Evolutionary conservation across 768 basidiomycete genomes (phyloP).

Genomic region (Paxillus rubicundulus): DNA sequence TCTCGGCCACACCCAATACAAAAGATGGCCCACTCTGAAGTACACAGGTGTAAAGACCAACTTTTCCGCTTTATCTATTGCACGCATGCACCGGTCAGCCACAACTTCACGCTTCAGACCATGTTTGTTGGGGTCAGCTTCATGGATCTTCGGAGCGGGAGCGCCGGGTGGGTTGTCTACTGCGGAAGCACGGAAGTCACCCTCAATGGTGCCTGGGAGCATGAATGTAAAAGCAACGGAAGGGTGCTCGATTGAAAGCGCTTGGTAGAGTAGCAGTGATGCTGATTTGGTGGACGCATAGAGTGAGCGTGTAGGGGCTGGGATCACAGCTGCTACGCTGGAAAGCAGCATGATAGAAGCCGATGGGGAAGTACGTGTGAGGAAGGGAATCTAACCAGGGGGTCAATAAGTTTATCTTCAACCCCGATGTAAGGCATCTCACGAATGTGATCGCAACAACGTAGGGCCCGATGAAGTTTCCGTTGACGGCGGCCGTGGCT

Average conservation of each 20-base stretch:
- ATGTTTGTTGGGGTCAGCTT: constrained; percentile 51
- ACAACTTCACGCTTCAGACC: constrained; percentile 62
- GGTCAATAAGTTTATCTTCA: background rate
- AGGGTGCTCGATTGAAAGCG: constrained; percentile 79
- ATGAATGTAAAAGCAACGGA: constrained; percentile 58
- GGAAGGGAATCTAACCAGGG: constrained; percentile 64
- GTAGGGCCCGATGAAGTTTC: constrained; percentile 71
- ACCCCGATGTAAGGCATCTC: constrained; percentile 24
- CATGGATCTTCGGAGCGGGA: constrained; percentile 33
- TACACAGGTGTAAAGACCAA: constrained; percentile 54
- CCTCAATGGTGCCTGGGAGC: constrained; percentile 71
- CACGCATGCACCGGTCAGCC: constrained; percentile 55
- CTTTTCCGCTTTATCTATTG: constrained; percentile 57
- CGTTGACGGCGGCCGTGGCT: constrained; percentile 52
- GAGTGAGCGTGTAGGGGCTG: constrained; percentile 81
- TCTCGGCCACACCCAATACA: constrained; percentile 65
- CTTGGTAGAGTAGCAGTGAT: constrained; percentile 71
- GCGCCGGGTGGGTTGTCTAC: constrained; percentile 49
- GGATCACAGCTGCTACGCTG: constrained; percentile 73
- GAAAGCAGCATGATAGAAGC: constrained; percentile 81
- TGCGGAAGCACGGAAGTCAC: constrained; percentile 76
- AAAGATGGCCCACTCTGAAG: constrained; percentile 47
- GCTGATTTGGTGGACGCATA: constrained; percentile 86
- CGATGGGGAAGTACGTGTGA: constrained; percentile 56
- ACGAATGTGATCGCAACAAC: constrained; percentile 72